phyloP scores from a whole-genome alignment of 768 basidiomycete genomes.

The Leccinum aurantiacum region DNA sequence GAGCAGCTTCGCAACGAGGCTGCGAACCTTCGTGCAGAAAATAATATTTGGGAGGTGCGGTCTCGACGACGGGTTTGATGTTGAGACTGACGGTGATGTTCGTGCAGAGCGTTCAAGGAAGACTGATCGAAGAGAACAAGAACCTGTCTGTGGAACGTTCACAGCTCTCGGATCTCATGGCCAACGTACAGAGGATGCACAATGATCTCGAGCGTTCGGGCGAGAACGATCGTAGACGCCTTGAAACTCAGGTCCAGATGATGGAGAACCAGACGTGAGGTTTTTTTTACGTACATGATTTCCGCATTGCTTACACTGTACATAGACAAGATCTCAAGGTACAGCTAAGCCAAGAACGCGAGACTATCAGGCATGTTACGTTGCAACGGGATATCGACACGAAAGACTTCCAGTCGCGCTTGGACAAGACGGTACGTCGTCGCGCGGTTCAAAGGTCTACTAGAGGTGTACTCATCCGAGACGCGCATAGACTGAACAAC shows the following conservation, averaged over 20 bases:
- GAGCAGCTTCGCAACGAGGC: no score
- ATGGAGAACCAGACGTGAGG: conserved; percentile 78
- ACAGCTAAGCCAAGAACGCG: conserved; percentile 74
- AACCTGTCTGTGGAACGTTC: conserved; percentile 77
- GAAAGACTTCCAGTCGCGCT: conserved; percentile 68
- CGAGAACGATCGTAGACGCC: conserved; percentile 76
- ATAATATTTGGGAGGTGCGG: no score
- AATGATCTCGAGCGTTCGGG: conserved; percentile 81
- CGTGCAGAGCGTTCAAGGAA: conserved; percentile 67
- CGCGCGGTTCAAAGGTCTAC: background rate
- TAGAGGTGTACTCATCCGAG: conserved; percentile 11
- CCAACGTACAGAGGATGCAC: conserved; percentile 89
- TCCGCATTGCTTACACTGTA: conserved; percentile 1
- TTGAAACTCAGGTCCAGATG: conserved; percentile 78
- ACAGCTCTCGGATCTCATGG: conserved; percentile 83
- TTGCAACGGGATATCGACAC: conserved; percentile 80
- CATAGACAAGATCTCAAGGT: conserved; percentile 69
- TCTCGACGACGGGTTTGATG: background rate
- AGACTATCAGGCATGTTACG: conserved; percentile 66
- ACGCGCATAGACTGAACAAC: conserved; percentile 52
- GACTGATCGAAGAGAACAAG: conserved; percentile 85
- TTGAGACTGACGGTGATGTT: conserved; percentile 9
- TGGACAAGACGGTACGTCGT: conserved; percentile 67
- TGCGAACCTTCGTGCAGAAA: no score
- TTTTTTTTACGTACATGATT: background rate